A percentile compares a stretch with the other conserved stretches of the same genome.
These are phyloP conservation scores for Fusarium brachygibbosum DNA, from an alignment of 2,329 filamentous ascomycete genomes.

Conservation along the genomic window DNA sequence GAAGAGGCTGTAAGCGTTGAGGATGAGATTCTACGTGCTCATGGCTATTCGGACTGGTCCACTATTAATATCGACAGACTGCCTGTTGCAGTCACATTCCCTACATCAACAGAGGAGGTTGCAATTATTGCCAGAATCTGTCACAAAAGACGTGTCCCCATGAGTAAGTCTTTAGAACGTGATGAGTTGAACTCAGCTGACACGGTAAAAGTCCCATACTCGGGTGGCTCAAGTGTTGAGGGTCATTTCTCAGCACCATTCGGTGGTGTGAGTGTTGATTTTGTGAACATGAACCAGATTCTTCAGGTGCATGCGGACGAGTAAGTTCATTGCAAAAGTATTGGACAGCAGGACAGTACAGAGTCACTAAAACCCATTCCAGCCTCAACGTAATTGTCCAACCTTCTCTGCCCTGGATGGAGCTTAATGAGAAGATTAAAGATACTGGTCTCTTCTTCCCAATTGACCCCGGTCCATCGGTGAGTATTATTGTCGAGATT, in stretches of 20 bases:
- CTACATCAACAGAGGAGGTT: slow-evolving; percentile 71
- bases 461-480: slow-evolving; percentile 77
- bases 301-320: slow-evolving; percentile 84
- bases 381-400: slow-evolving; percentile 90
- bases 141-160: slow-evolving; percentile 81
- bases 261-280: slow-evolving; percentile 91
- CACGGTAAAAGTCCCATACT: slow-evolving; percentile 72
- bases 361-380: fast-evolving
- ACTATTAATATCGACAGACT: slow-evolving; percentile 70
- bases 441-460: slow-evolving; percentile 88
- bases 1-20: slow-evolving; percentile 71
- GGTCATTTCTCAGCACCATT: slow-evolving; percentile 90
- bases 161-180: slow-evolving; percentile 53
- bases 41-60: slow-evolving; percentile 77
- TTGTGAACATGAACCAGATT: slow-evolving; percentile 87
- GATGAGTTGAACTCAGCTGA: fast-evolving
- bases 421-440: slow-evolving; percentile 79
- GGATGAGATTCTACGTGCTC: slow-evolving; percentile 70
- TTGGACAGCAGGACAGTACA: fast-evolving
- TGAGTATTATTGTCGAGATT: fast-evolving
- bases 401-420: slow-evolving; percentile 90
- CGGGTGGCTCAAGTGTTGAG: slow-evolving; percentile 87
- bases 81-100: slow-evolving; percentile 74
- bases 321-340: not conserved
- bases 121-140: slow-evolving; percentile 75